A percentile compares a stretch with the other conserved stretches of the same genome.
phyloP scores from a whole-genome alignment of 495 filamentous ascomycete species.

The Tuber microsphaerosporum region DNA sequence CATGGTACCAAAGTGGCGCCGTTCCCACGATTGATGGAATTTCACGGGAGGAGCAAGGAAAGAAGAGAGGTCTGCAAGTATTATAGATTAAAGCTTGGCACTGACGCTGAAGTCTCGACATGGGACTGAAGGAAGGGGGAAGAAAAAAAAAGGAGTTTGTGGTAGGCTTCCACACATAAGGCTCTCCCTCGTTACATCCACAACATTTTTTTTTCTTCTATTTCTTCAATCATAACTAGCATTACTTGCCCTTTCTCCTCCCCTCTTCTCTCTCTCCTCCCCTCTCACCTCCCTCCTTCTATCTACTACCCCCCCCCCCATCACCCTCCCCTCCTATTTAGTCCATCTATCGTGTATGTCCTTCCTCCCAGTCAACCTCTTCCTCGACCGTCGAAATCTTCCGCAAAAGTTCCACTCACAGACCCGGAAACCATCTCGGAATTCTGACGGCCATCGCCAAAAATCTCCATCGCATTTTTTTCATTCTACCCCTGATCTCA shows the following conservation, averaged over 20 bases:
- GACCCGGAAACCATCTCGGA: not conserved
- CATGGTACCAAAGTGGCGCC: not conserved
- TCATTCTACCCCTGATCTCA: constrained; percentile 16
- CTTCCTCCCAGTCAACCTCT: constrained; percentile 8
- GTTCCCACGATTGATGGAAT: not conserved
- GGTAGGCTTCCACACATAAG: constrained; percentile 9
- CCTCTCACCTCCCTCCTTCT: constrained; percentile 2
- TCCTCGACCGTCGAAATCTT: not conserved
- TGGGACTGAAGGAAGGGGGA: constrained; percentile 28
- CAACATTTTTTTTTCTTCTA: constrained; percentile 18
- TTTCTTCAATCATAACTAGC: constrained; percentile 1
- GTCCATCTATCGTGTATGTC: constrained; percentile 15
- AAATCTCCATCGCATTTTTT: constrained; percentile 19
- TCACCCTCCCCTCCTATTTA: constrained; percentile 10
- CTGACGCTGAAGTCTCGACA: constrained; percentile 26
- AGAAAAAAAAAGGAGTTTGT: constrained; percentile 10
- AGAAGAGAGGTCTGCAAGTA: not conserved
- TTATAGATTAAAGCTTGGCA: constrained; percentile 17
- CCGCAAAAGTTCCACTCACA: not conserved
- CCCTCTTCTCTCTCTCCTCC: constrained; percentile 6
- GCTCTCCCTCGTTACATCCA: constrained; percentile 18
- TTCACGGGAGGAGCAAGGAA: constrained; percentile 2
- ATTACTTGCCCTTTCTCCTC: constrained; percentile 9
- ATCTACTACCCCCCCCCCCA: constrained; percentile 16
- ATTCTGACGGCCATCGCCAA: constrained; percentile 29